Evolutionary conservation across 768 basidiomycete species (phyloP).

Genomic region (Amanita molliuscula): DNA sequence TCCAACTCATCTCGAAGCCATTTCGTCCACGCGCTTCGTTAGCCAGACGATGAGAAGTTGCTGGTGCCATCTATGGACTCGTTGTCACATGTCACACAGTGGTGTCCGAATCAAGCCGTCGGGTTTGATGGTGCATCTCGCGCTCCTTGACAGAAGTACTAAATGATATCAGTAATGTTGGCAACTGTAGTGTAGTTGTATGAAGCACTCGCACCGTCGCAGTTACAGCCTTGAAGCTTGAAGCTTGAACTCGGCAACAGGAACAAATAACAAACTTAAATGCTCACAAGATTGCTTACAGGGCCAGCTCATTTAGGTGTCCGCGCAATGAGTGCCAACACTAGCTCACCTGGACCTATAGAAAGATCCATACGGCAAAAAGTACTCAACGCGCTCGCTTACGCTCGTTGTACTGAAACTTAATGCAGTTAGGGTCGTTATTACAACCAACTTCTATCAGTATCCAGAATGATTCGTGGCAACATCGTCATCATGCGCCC

Average conservation of each 20-base stretch:
- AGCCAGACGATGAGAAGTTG: neutral
- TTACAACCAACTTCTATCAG: conserved; percentile 53
- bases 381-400: conserved; percentile 22
- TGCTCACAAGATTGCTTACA: neutral
- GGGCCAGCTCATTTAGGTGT: neutral
- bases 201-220: too few relatives aligned
- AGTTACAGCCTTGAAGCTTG: too few relatives aligned
- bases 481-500: conserved; percentile 76
- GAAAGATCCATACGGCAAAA: conserved; percentile 54
- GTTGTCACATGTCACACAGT: neutral
- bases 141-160: neutral
- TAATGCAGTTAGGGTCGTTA: conserved; percentile 44
- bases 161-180: neutral
- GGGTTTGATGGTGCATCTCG: neutral
- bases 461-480: conserved; percentile 75
- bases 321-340: conserved; percentile 1
- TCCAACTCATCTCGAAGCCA: conserved; percentile 2
- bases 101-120: neutral
- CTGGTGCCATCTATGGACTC: neutral
- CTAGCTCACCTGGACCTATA: conserved; percentile 30
- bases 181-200: neutral
- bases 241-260: too few relatives aligned
- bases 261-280: neutral
- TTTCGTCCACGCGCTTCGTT: neutral
- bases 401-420: conserved; percentile 10